Percentiles rank a stretch among this genome's conserved stretches.
These are phyloP conservation scores for Esteya vermicola DNA, from an alignment of 2,329 filamentous ascomycete genomes.

Conservation along the genomic window DNA sequence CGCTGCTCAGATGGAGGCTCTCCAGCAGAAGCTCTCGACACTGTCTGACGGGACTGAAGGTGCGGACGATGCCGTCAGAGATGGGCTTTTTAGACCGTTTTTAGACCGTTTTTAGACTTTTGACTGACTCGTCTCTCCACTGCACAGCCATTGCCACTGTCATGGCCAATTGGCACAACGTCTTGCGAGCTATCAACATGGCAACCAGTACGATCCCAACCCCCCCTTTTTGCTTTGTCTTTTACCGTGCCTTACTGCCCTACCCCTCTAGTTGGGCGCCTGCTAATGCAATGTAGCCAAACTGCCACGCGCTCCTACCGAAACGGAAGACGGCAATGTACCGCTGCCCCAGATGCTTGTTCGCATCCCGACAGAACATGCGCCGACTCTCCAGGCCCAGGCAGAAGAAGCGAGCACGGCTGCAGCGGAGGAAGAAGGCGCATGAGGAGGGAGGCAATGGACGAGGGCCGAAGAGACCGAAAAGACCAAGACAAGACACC, in stretches of 20 bases:
- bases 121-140: constrained; percentile 10
- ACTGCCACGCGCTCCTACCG: constrained; percentile 45
- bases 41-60: constrained; percentile 73
- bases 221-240: neutral
- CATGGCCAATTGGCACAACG: constrained; percentile 77
- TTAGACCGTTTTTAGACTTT: no score
- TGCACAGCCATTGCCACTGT: constrained; percentile 69
- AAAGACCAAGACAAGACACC: no score
- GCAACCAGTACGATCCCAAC: constrained; percentile 50
- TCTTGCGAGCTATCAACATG: constrained; percentile 74
- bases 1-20: constrained; percentile 66
- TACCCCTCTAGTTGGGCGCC: neutral
- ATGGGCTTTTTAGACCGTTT: no score
- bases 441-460: neutral
- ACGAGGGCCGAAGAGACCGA: neutral
- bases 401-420: constrained; percentile 37
- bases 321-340: constrained; percentile 22
- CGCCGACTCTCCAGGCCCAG: constrained; percentile 47
- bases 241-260: neutral
- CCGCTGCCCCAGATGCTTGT: constrained; percentile 68
- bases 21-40: constrained; percentile 65
- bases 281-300: constrained; percentile 43
- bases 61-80: constrained; percentile 15
- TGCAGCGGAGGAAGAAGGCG: constrained; percentile 19
- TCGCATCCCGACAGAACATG: constrained; percentile 71